Evolutionary conservation across 2,329 filamentous ascomycete genomes (phyloP).

Genomic region (Microdochium bolleyi): DNA sequence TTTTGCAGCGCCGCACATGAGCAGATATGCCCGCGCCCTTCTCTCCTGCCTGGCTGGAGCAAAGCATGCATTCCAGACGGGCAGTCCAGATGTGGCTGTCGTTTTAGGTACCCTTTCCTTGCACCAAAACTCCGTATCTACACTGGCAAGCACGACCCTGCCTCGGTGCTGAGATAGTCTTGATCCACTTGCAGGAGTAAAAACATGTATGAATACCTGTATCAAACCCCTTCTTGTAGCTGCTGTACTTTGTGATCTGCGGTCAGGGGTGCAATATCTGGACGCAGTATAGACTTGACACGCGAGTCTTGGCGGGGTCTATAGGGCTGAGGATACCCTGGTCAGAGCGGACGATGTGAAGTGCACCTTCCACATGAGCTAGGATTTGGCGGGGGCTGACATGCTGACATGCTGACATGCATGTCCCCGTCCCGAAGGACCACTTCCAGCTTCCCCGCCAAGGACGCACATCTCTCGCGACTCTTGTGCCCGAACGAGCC

Average conservation of each 20-base stretch:
- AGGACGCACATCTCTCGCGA: background rate
- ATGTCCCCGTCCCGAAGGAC: background rate
- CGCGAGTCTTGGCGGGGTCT: background rate
- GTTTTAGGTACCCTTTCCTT: too few relatives aligned
- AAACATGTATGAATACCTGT: too few relatives aligned
- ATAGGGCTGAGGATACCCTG: background rate
- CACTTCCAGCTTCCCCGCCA: background rate
- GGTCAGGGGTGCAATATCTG: background rate
- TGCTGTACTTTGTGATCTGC: background rate
- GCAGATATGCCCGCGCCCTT: too few relatives aligned
- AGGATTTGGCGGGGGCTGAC: background rate
- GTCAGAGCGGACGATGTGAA: background rate
- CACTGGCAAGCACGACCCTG: too few relatives aligned
- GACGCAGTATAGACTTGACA: background rate
- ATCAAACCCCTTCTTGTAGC: too few relatives aligned
- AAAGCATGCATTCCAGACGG: too few relatives aligned
- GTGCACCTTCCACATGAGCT: background rate
- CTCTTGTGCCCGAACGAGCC: background rate
- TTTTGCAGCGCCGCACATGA: too few relatives aligned
- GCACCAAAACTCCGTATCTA: too few relatives aligned
- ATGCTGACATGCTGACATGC: background rate
- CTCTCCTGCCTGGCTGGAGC: too few relatives aligned
- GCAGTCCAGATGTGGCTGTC: too few relatives aligned
- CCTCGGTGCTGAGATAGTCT: too few relatives aligned
- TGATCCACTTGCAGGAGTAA: too few relatives aligned